These are phyloP conservation scores for Trametes coccinea DNA, from an alignment of 768 basidiomycete species.

Conservation along the genomic window DNA sequence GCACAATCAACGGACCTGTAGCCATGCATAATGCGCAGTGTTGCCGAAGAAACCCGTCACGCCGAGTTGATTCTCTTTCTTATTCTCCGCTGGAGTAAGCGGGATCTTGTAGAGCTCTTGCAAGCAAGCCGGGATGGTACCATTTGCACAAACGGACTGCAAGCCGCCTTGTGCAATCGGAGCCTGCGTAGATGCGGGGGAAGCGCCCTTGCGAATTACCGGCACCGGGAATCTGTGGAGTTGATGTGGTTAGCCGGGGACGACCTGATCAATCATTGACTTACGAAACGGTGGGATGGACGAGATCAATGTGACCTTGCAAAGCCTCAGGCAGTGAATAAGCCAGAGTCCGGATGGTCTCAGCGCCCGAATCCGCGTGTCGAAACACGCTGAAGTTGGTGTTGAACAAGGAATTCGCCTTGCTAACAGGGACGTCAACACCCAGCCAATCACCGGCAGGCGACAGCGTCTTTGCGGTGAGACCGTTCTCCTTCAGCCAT, in stretches of 20 bases:
- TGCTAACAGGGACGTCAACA: conserved; percentile 31
- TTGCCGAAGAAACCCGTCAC: conserved; percentile 34
- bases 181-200: neutral
- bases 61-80: conserved; percentile 24
- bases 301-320: conserved; percentile 32
- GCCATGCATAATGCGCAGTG: conserved; percentile 25
- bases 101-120: conserved; percentile 37
- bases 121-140: conserved; percentile 29
- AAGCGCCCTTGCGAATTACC: neutral
- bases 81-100: conserved; percentile 29
- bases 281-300: conserved; percentile 36
- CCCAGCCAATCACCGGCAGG: conserved; percentile 38
- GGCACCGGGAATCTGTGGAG: neutral
- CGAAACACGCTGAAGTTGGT: conserved; percentile 37
- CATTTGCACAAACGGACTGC: conserved; percentile 19
- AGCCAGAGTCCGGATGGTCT: conserved; percentile 36
- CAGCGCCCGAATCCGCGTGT: conserved; percentile 31
- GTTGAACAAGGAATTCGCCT: conserved; percentile 37
- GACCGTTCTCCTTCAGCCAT: conserved; percentile 32
- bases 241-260: neutral
- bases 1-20: conserved; percentile 20
- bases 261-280: neutral
- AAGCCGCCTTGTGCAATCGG: neutral
- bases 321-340: conserved; percentile 39
- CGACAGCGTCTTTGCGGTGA: conserved; percentile 27